These are phyloP conservation scores for Sporisorium sorghi DNA, from an alignment of 1,284 basidiomycete genomes.

Conservation along the genomic window DNA sequence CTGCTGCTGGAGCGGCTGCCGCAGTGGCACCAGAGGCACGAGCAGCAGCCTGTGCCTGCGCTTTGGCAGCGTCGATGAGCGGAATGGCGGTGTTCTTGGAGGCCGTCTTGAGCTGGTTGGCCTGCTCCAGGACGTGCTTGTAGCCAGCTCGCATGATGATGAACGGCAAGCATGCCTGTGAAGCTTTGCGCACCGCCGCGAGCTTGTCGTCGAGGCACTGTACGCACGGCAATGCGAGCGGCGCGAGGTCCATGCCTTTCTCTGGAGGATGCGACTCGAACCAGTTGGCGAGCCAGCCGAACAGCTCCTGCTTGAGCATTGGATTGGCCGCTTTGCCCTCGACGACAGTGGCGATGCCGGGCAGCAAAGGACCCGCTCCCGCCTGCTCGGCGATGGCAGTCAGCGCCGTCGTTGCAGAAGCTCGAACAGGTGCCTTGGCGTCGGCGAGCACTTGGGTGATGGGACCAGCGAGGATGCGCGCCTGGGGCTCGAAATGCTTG, in stretches of 20 bases:
- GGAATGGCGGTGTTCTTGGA: conserved; percentile 86
- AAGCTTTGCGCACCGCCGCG: conserved; percentile 89
- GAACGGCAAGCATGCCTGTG: conserved; percentile 82
- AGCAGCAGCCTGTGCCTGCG: conserved; percentile 47
- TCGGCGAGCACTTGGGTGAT: conserved; percentile 89
- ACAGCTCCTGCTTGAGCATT: conserved; percentile 82
- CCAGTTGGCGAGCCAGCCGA: conserved; percentile 86
- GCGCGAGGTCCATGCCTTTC: conserved; percentile 77
- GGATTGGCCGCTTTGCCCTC: conserved; percentile 84
- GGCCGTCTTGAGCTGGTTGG: conserved; percentile 88
- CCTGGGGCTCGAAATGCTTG: conserved; percentile 90
- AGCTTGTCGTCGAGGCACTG: conserved; percentile 90
- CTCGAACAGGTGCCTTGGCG: conserved; percentile 88
- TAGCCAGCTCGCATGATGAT: conserved; percentile 83
- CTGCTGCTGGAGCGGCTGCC: conserved; percentile 21
- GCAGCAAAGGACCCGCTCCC: conserved; percentile 82
- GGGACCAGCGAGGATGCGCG: conserved; percentile 80
- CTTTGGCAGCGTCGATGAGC: conserved; percentile 79
- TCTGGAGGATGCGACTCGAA: conserved; percentile 76
- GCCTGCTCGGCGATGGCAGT: conserved; percentile 86
- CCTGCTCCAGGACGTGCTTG: conserved; percentile 87
- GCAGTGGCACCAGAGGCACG: conserved; percentile 55
- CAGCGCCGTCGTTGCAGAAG: conserved; percentile 81
- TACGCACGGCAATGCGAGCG: conserved; percentile 80
- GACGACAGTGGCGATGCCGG: conserved; percentile 81